These are phyloP conservation scores for Coemansia sp. DNA, from an alignment of 192 early-diverging fungal genomes.

Conservation along the genomic window DNA sequence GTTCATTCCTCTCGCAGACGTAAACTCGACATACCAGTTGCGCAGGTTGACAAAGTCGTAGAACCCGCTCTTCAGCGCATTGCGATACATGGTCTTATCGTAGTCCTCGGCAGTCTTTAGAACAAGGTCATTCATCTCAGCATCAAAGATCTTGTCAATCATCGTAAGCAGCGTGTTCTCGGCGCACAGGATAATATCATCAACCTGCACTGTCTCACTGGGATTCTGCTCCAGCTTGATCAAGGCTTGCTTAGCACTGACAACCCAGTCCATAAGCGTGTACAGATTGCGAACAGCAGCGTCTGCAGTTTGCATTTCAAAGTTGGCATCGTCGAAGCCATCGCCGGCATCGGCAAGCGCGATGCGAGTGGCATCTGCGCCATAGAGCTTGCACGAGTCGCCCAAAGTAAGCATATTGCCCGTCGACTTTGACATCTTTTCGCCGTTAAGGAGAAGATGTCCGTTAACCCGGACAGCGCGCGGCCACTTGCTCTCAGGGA, in stretches of 20 bases:
- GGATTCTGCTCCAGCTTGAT: slow-evolving; percentile 57
- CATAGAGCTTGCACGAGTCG: slow-evolving; percentile 80
- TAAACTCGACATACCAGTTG: slow-evolving; percentile 86
- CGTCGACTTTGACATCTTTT: slow-evolving; percentile 98
- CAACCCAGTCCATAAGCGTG: slow-evolving; percentile 89
- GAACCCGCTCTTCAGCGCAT: slow-evolving; percentile 87
- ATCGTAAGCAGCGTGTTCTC: slow-evolving; percentile 63
- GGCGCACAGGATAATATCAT: slow-evolving; percentile 51
- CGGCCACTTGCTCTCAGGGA: slow-evolving; percentile 92
- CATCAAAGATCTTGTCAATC: slow-evolving; percentile 84
- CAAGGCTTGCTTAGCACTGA: slow-evolving; percentile 64
- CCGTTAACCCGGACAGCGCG: slow-evolving; percentile 85
- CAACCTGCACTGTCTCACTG: slow-evolving; percentile 24
- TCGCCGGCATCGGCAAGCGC: slow-evolving; percentile 97
- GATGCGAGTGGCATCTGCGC: slow-evolving; percentile 95
- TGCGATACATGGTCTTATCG: slow-evolving; percentile 80
- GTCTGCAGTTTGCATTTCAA: slow-evolving; percentile 92
- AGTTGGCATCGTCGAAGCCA: slow-evolving; percentile 97
- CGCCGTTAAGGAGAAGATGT: slow-evolving; percentile 89
- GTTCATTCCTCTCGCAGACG: slow-evolving; percentile 78
- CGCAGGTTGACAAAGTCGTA: slow-evolving; percentile 86
- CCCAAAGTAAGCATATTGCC: slow-evolving; percentile 91
- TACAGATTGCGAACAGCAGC: slow-evolving; percentile 90
- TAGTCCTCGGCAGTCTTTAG: slow-evolving; percentile 71
- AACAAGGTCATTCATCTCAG: slow-evolving; percentile 80